phyloP scores from a whole-genome alignment of 2,329 filamentous ascomycete species.

The Aspergillus carbonarius region DNA sequence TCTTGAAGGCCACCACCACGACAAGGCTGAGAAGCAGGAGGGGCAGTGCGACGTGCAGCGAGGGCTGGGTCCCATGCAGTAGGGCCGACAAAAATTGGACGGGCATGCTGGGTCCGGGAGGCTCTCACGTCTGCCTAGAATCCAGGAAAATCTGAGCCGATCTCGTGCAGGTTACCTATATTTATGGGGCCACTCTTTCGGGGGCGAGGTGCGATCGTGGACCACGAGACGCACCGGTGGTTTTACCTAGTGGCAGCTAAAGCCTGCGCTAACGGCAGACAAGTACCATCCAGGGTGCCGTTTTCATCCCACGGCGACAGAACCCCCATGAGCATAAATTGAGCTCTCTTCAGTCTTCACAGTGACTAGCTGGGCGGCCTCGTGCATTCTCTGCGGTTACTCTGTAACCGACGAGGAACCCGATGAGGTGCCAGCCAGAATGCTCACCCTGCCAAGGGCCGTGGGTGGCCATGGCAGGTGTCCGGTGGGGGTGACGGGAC shows the following conservation, averaged over 20 bases:
- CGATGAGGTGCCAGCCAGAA: too few relatives aligned
- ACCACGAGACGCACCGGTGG: neutral
- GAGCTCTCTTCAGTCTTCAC: too few relatives aligned
- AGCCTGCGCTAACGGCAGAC: neutral
- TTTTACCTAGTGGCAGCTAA: neutral
- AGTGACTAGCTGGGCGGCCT: too few relatives aligned
- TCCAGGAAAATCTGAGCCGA: too few relatives aligned
- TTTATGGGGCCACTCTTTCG: neutral
- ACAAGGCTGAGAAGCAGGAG: neutral
- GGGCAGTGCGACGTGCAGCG: neutral
- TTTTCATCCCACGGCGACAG: neutral
- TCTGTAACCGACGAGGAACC: too few relatives aligned
- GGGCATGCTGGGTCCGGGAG: neutral
- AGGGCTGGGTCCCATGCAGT: neutral
- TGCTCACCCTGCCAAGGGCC: too few relatives aligned
- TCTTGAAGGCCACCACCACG: slow-evolving; percentile 4
- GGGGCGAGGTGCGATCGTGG: neutral
- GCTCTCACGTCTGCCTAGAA: neutral
- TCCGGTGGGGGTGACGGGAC: neutral
- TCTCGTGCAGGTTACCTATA: neutral
- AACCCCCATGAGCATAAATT: too few relatives aligned
- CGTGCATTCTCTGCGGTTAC: too few relatives aligned
- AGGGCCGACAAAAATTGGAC: slow-evolving; percentile 30
- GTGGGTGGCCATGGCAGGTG: too few relatives aligned
- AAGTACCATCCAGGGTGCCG: neutral